Evolutionary conservation across 1,139 yeast species (phyloP).

Genomic region (Pichia sp.): DNA sequence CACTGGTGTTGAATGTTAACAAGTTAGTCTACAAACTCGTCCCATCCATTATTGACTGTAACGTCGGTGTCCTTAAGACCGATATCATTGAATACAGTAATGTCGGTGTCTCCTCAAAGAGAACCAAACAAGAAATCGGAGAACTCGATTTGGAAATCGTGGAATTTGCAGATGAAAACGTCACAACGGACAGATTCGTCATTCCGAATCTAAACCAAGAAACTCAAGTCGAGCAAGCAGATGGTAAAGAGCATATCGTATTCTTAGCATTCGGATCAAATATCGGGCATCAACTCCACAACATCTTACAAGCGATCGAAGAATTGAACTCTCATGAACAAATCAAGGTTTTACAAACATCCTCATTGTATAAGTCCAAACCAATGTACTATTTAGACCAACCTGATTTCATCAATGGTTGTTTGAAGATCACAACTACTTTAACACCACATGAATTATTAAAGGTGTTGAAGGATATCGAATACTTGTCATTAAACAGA

Average conservation of each 20-base stretch:
- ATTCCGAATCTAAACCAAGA: conserved; percentile 38
- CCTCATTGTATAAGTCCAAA: conserved; percentile 80
- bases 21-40: conserved; percentile 44
- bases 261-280: conserved; percentile 91
- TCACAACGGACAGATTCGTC: conserved; percentile 27
- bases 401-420: conserved; percentile 82
- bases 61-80: conserved; percentile 75
- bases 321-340: conserved; percentile 37
- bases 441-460: conserved; percentile 66
- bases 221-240: conserved; percentile 15
- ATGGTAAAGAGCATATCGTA: conserved; percentile 46
- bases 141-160: conserved; percentile 30
- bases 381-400: conserved; percentile 93
- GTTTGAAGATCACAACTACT: conserved; percentile 55
- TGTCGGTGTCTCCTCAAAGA: conserved; percentile 77
- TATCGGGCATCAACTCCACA: conserved; percentile 64
- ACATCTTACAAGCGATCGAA: conserved; percentile 58
- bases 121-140: conserved; percentile 41
- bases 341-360: conserved; percentile 56
- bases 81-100: conserved; percentile 85
- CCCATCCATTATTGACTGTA: conserved; percentile 35
- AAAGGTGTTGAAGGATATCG: conserved; percentile 65
- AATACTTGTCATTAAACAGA: conserved; percentile 67
- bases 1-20: conserved; percentile 74
- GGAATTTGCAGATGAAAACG: conserved; percentile 17